Base-by-base conservation (phyloP, 2,329 filamentous ascomycete species). In the Hypoxylon sp. region DNA sequence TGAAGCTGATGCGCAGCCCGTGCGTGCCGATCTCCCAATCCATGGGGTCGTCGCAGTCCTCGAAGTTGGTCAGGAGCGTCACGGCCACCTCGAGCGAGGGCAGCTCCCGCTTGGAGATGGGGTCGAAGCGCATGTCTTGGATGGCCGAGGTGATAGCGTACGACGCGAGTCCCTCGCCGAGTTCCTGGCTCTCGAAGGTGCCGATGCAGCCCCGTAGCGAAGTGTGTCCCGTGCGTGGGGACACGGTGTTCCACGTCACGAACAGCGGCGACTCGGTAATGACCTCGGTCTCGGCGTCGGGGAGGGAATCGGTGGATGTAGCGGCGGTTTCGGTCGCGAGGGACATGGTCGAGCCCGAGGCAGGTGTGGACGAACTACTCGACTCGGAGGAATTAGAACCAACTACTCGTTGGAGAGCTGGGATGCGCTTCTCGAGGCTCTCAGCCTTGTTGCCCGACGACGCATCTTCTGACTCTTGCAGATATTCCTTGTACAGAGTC, bases 181-280 rank as follows among this genome's bases (percentile, higher is more conserved):
- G 87, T 54, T 91, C 88, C 75, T 93, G 89, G 1, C 90, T 80
- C 76, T 94, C 92, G 77, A 98, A 99, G 2, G 95, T 99, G 73
- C 96, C 96, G 78, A 99, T 98, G 84, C 96, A 99, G 66, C 96
- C 96, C 66, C 96, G 91, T 46, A 99, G 87, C 24, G 87, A 87
- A 78, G 91, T 90, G 71, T 89, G 82, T 29, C 89, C 87, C 74
- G 79, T 74, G 11, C 76, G 77, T 22, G 84, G 80, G 6, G 87
- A 89, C 60, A 94, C 74, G 0, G 88, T 93, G 82, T 98, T 97
- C 94, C 95, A 98, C 6, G 94, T 97, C 51, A 99, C 93, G 79
- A 98, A 98, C 42, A 98, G 86, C 0, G 95, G 95, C 69, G 90
- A 89, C 46, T 87, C 85, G 63, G 81, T 80, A 73, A 80, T 77